Evolutionary conservation across 495 filamentous ascomycete species (phyloP).

Genomic region (Hypoxylon rickii): DNA sequence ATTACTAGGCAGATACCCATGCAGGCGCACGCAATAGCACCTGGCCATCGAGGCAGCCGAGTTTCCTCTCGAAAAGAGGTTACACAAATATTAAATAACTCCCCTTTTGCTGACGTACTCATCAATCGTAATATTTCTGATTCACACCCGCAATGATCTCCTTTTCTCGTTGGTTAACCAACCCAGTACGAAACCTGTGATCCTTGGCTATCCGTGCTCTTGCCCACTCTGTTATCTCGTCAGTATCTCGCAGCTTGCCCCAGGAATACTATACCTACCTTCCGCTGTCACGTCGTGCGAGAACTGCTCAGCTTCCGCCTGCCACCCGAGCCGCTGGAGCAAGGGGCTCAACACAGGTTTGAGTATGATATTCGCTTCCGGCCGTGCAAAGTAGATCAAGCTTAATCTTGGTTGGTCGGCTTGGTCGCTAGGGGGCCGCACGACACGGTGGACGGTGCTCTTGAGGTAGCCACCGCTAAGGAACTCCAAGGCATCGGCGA

Average conservation of each 20-base stretch:
- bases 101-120: neutral
- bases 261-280: conserved; percentile 12
- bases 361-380: conserved; percentile 48
- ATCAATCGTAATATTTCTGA: conserved; percentile 42
- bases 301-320: conserved; percentile 40
- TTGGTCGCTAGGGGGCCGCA: conserved; percentile 53
- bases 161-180: conserved; percentile 35
- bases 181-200: conserved; percentile 37
- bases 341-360: conserved; percentile 51
- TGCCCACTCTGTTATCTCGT: conserved; percentile 30
- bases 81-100: neutral
- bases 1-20: too few species aligned
- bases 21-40: too few species aligned
- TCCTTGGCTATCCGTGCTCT: conserved; percentile 42
- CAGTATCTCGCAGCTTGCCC: neutral
- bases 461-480: conserved; percentile 57
- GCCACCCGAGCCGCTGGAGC: conserved; percentile 52
- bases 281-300: conserved; percentile 38
- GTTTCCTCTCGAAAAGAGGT: too few species aligned
- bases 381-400: conserved; percentile 53
- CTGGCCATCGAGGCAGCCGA: too few species aligned
- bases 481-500: conserved; percentile 52
- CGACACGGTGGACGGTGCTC: conserved; percentile 57
- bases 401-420: conserved; percentile 52
- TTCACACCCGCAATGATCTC: conserved; percentile 43